phyloP scores from a whole-genome alignment of 2,329 filamentous ascomycete genomes.

The Alternaria consortialis region DNA sequence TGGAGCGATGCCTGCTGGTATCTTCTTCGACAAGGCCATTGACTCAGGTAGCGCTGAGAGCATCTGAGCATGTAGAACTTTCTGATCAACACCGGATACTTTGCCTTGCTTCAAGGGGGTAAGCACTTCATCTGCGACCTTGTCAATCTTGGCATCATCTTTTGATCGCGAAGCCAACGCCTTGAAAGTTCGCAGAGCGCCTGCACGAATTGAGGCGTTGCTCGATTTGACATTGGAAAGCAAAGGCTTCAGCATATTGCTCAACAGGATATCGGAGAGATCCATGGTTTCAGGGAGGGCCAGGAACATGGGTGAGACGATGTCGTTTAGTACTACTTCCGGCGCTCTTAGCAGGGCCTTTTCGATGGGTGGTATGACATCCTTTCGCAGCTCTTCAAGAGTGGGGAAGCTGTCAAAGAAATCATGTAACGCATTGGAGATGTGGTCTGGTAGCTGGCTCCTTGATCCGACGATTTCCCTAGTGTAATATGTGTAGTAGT shows the following conservation, averaged over 20 bases:
- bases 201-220: conserved; percentile 78
- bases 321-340: conserved; percentile 83
- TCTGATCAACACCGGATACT: conserved; percentile 83
- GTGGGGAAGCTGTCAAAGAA: conserved; percentile 83
- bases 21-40: conserved; percentile 69
- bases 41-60: conserved; percentile 67
- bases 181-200: conserved; percentile 77
- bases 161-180: conserved; percentile 70
- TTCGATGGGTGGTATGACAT: conserved; percentile 83
- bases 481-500: conserved; percentile 82
- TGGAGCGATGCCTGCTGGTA: conserved; percentile 71
- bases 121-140: conserved; percentile 80
- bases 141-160: conserved; percentile 68
- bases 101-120: conserved; percentile 84
- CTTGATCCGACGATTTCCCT: conserved; percentile 87
- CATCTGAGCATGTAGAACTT: conserved; percentile 83
- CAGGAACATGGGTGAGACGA: conserved; percentile 76
- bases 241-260: conserved; percentile 82
- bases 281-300: conserved; percentile 77
- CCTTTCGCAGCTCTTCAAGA: conserved; percentile 75
- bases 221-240: conserved; percentile 92
- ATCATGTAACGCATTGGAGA: conserved; percentile 77
- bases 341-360: conserved; percentile 89
- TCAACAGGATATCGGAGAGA: conserved; percentile 75
- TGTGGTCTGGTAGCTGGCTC: conserved; percentile 72